Evolutionary conservation across 208 protist species (phyloP).

Genomic region (Leishmania arabica): DNA sequence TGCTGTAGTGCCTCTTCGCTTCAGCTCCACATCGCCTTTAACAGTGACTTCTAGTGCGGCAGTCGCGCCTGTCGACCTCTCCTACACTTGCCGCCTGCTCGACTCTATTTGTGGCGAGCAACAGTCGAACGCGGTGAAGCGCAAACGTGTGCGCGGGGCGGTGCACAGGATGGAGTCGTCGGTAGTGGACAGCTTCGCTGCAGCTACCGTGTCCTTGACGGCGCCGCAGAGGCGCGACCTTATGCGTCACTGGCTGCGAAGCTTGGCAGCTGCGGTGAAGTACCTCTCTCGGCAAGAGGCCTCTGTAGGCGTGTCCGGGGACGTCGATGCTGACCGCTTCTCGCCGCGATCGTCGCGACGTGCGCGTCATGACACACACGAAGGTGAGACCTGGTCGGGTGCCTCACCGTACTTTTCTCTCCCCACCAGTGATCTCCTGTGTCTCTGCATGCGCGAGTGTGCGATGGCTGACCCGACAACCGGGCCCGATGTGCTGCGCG

Average conservation of each 20-base stretch:
- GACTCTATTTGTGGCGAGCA: constrained; percentile 13
- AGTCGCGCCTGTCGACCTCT: neutral
- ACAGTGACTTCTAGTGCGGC: neutral
- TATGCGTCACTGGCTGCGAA: constrained; percentile 20
- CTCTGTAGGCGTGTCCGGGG: neutral
- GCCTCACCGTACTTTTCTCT: constrained; percentile 68
- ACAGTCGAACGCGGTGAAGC: constrained; percentile 22
- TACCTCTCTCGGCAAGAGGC: constrained; percentile 24
- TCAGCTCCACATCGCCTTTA: neutral
- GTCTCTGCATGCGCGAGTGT: constrained; percentile 52
- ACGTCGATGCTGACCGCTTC: constrained; percentile 15
- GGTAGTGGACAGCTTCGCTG: constrained; percentile 52
- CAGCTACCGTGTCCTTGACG: constrained; percentile 2
- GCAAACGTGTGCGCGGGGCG: constrained; percentile 49
- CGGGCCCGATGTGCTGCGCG: neutral
- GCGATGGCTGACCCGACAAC: constrained; percentile 6
- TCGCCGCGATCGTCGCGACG: constrained; percentile 4
- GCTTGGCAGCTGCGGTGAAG: constrained; percentile 4
- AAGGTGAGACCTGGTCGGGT: constrained; percentile 49
- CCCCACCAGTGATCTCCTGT: constrained; percentile 60
- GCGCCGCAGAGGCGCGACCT: constrained; percentile 9
- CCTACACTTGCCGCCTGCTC: constrained; percentile 28
- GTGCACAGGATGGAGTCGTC: constrained; percentile 53
- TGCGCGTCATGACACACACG: constrained; percentile 4
- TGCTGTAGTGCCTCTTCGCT: neutral